Base-by-base conservation (phyloP, 2,329 filamentous ascomycete genomes). In the Pseudogymnoascus sp. region DNA sequence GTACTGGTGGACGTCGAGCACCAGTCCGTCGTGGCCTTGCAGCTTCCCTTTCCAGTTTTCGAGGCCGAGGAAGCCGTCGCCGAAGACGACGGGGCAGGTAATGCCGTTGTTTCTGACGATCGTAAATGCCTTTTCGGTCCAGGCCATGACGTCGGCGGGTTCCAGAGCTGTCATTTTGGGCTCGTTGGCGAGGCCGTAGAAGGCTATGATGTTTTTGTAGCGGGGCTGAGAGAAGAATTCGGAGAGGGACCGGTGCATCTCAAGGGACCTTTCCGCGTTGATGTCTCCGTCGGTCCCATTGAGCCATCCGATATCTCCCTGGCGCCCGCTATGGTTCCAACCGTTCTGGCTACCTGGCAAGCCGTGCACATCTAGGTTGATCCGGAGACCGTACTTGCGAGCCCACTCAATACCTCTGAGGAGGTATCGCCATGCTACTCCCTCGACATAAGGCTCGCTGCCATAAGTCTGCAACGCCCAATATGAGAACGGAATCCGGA, bases 1-100 rank as follows among this genome's bases (percentile, higher is more conserved):
- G 75, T 99, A 99, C 75, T 97, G 93, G 76, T 99, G 94, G 38
- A 95, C 94, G 75, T 99, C 94, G n/a, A 99, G 84, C 16, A 96
- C 83, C 67, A 97, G 80, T 66, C 87, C 83, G 55, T 87, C 80
- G 71, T 89, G 83, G 21, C 82, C 80, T 68, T 88, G 83, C 68
- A 97, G 83, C 73, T 89, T 82, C 41, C 90, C 91, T 73, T 96
- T 87, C 94, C 94, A 99, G 71, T 95, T 93, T 67, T 82, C 81
- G 4, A 97, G 83, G 10, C 93, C 93, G 77, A 95, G 85, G 79
- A 99, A 99, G 23, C 94, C 94, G 75, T 99, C 94, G 62, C 92
- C 93, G 71, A 99, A 94, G 39, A 95, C 87, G 63, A 97, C 77
- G 39, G 85, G 78, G 35, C 88, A 84, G 59, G 83, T 81, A 68